Conservation (phyloP, 75 land plant species). For the Pseudotsuga menziesii region DNA sequence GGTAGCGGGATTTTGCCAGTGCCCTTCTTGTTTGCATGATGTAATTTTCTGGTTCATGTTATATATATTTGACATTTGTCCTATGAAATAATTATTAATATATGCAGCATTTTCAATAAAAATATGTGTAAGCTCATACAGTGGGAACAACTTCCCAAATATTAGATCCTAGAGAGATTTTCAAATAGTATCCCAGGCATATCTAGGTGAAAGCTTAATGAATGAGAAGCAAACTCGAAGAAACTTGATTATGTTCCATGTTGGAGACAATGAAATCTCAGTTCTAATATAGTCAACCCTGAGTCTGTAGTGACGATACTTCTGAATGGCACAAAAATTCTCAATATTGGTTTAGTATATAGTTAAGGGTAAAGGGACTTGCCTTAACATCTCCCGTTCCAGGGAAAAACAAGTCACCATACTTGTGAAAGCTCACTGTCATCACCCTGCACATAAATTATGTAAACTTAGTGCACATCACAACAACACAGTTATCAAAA, state of each 20-base stretch:
- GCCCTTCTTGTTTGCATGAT: too few relatives aligned
- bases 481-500: neutral
- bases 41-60: too few relatives aligned
- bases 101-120: too few relatives aligned
- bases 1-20: too few relatives aligned
- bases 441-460: conserved; percentile 74
- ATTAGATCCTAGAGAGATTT: neutral
- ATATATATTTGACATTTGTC: too few relatives aligned
- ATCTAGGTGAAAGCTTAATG: neutral
- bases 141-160: too few relatives aligned
- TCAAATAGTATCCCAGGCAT: conserved; percentile 1
- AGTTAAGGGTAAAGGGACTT: neutral
- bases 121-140: too few relatives aligned
- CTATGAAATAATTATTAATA: too few relatives aligned
- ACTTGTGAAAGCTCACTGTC: conserved; percentile 99
- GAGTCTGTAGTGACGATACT: neutral
- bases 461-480: neutral
- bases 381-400: conserved; percentile 99
- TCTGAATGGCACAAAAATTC: neutral
- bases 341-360: neutral
- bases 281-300: neutral
- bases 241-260: neutral
- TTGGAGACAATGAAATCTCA: too few relatives aligned
- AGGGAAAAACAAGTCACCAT: conserved; percentile 92
- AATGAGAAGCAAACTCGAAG: neutral